Evolutionary conservation across 139 green algal genomes (phyloP).

Genomic region (Chlorella sp.): DNA sequence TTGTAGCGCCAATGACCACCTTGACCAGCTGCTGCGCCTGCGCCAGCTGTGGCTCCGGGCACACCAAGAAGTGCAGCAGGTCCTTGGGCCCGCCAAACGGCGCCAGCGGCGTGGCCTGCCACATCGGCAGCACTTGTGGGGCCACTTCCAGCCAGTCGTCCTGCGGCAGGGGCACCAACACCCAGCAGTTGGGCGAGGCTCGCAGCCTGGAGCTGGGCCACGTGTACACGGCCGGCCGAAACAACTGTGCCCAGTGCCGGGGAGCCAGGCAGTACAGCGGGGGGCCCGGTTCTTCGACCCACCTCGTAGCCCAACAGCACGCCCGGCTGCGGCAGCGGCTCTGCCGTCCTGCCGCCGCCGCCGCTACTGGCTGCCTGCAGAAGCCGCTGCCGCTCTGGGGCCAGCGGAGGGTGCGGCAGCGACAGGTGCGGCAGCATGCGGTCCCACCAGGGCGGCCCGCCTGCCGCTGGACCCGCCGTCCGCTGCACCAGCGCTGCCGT

Average conservation of each 20-base stretch:
- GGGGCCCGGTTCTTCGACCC: background rate
- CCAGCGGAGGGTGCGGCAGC: background rate
- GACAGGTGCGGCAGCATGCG: constrained; percentile 27
- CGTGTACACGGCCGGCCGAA: too few relatives aligned
- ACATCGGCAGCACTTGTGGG: constrained; percentile 22
- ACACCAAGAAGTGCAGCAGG: constrained; percentile 33
- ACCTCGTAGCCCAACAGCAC: constrained; percentile 12
- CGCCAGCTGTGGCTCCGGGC: background rate
- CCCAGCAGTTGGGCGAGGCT: too few relatives aligned
- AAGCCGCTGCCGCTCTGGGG: background rate
- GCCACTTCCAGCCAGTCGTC: constrained; percentile 41
- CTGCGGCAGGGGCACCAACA: background rate
- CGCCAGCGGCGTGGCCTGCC: constrained; percentile 22
- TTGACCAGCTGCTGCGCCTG: constrained; percentile 9
- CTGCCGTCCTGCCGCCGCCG: too few relatives aligned
- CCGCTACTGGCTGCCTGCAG: too few relatives aligned
- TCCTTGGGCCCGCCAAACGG: constrained; percentile 31
- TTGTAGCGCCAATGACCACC: background rate
- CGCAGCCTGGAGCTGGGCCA: too few relatives aligned
- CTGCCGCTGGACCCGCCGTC: too few relatives aligned
- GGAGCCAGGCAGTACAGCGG: background rate
- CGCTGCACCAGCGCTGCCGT: background rate
- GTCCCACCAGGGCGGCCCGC: background rate
- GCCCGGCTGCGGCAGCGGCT: background rate
- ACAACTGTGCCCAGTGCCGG: background rate